Base-by-base conservation (phyloP, 768 basidiomycete genomes). In the Termitomyces sp. region DNA sequence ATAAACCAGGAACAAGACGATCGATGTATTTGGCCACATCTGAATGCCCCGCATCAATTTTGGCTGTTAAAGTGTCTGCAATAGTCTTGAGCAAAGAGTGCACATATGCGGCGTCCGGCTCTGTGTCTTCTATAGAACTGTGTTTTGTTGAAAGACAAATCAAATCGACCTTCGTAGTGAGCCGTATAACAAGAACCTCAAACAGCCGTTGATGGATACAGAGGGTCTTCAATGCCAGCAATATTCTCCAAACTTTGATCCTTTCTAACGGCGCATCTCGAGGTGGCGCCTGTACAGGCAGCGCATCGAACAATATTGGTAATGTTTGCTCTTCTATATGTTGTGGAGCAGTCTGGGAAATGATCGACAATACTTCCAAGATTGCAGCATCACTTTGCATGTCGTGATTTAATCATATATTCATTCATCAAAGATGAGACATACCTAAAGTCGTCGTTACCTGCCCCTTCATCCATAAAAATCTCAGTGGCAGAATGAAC, bases 21-120 rank as follows among this genome's bases (percentile, higher is more conserved):
- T 97, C 91, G 36, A 88, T 77, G 65, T 94, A 93, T 70, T 89
- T 92, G 0, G 81, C 72, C 18, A 98, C 78, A 66, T 98, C 97
- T 0, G 73, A 66, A 68, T 96, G 85, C 35, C 77, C 78, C 26
- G 66, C 71, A 35, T 74, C 70, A 13, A 76, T 73, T 65, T 82
- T 82, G 32, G 62, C 65, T 6, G 65, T 65, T 16, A 98, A 69
- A 0, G 87, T 84, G 43, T 84, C 80, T 1, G 79, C 76, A 7
- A 98, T 72, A 0, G 88, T 83, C 50, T 80, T 75, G 50, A 98
- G 78, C 33, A 98, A 78, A 32, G 94, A 84, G 71, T 94, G 92
- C 1, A 85, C 86, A 67, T 96, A 98, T 12, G 93, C 90, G 0
- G 90, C 84, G n/a, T 70, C 73, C 13, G 84, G 80, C 68, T 94